Evolutionary conservation across 1,284 basidiomycete genomes (phyloP).

Genomic region (Butyriboletus regius): DNA sequence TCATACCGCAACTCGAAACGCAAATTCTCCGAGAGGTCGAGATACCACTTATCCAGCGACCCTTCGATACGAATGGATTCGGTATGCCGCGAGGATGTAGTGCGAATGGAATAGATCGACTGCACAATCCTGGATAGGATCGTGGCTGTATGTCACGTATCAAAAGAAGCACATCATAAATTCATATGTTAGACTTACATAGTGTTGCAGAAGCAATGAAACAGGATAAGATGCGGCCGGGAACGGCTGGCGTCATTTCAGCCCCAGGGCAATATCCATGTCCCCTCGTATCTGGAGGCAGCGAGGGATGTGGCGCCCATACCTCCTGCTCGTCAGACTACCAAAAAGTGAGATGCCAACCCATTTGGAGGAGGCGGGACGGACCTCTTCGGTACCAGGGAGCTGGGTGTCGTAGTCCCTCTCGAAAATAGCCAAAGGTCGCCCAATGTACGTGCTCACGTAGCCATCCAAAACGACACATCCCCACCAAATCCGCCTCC

Average conservation of each 20-base stretch:
- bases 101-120: conserved; percentile 65
- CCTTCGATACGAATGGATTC: conserved; percentile 59
- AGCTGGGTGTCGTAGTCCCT: conserved; percentile 72
- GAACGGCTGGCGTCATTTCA: conserved; percentile 31
- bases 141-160: conserved; percentile 40
- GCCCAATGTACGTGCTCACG: conserved; percentile 71
- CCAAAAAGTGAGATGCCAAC: conserved; percentile 1
- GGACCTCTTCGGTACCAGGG: conserved; percentile 58
- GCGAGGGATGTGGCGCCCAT: conserved; percentile 43
- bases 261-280: conserved; percentile 21
- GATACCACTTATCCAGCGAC: conserved; percentile 69
- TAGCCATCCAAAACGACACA: conserved; percentile 78
- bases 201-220: conserved; percentile 71
- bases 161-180: neutral
- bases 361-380: conserved; percentile 10
- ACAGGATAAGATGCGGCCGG: conserved; percentile 59
- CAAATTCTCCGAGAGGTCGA: conserved; percentile 65
- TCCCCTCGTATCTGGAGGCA: conserved; percentile 31
- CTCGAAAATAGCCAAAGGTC: conserved; percentile 72
- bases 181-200: conserved; percentile 41
- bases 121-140: conserved; percentile 65
- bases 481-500: conserved; percentile 73
- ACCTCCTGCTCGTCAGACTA: conserved; percentile 59
- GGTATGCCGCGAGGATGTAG: conserved; percentile 48
- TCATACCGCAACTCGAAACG: conserved; percentile 50